phyloP scores from a whole-genome alignment of 2,329 filamentous ascomycete genomes.

The Capronia americana region DNA sequence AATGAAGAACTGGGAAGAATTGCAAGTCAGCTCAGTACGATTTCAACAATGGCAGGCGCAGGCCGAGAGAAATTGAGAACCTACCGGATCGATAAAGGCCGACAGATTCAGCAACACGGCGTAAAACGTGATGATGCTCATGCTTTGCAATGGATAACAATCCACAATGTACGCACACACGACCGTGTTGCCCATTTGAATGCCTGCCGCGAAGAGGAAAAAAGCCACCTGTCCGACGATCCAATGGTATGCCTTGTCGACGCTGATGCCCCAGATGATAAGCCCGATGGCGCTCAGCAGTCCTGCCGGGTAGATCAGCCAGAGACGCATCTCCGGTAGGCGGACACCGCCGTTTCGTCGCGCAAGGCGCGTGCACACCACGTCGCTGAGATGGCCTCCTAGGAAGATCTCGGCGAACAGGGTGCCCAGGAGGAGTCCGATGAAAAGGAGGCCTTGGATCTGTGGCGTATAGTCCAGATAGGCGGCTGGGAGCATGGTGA shows the following conservation, averaged over 20 bases:
- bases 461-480: conserved; percentile 57
- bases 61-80: conserved; percentile 19
- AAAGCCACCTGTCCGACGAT: conserved; percentile 64
- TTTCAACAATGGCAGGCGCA: not conserved
- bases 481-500: conserved; percentile 61
- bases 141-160: conserved; percentile 62
- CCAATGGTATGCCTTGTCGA: conserved; percentile 62
- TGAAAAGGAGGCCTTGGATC: conserved; percentile 60
- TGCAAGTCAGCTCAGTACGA: not conserved
- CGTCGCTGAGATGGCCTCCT: conserved; percentile 62
- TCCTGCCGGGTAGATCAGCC: conserved; percentile 62
- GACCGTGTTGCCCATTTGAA: conserved; percentile 64
- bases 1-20: conserved; percentile 56
- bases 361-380: conserved; percentile 55
- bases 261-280: conserved; percentile 62
- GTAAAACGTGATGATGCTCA: conserved; percentile 62
- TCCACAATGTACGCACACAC: conserved; percentile 62
- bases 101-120: conserved; percentile 60
- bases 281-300: conserved; percentile 57
- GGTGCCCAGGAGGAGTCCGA: conserved; percentile 62
- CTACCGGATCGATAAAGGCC: conserved; percentile 54
- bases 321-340: conserved; percentile 62
- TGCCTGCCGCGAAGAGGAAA: conserved; percentile 61
- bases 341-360: conserved; percentile 52
- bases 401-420: conserved; percentile 59